Evolutionary conservation across 805 yeast species (phyloP), one percentile per base, ranked within the genome.

Genomic region (Wickerhamiella cacticola): DNA sequence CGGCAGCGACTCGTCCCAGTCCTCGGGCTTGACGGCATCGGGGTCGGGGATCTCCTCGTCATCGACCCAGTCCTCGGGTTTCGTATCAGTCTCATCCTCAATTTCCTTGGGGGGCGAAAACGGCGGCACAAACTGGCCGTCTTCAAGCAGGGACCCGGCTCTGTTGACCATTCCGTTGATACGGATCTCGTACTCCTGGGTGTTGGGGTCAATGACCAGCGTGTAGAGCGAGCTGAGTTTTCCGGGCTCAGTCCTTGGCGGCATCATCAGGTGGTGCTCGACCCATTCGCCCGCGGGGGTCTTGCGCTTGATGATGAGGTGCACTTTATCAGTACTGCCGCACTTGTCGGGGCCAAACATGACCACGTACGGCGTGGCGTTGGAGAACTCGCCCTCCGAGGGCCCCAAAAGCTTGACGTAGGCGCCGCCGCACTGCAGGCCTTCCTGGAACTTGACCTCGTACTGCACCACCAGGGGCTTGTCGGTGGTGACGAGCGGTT

Each of bases 291-390:
- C 79, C 22, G 77, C 69, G n/a, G 36, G 36, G 61, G 75, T 73
- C 56, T 71, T 69, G 56, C 82, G 73, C 49, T 72, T 74, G 51
- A 86, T 58, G 48, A 86, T 82, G 55, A 87, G 76, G 59, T 83
- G 94, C 28, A 88, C 79, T 63, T 78, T 82, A 67, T 86, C 83
- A 40, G 80, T 73, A 46, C 77, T 60, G 2, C 94, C 95, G 67
- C 96, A 88, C 62, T 74, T 77, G 65, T 88, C 96, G 39, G 96
- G 96, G 18, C 96, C 96, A 68, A 88, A 88, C 89, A 88, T 82
- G 53, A 88, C 67, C 63, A 82, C 86, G 66, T 81, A 85, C 1
- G 87, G 83, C 3, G 94, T 73, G 23, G 71, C 77, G 51, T 75
- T 73, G 54, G 68, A 70, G 68, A 86, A 81, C 51, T 75, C 74